Base-by-base conservation (phyloP, 176 grass and related monocot genomes). In the Ensete ventricosum region DNA sequence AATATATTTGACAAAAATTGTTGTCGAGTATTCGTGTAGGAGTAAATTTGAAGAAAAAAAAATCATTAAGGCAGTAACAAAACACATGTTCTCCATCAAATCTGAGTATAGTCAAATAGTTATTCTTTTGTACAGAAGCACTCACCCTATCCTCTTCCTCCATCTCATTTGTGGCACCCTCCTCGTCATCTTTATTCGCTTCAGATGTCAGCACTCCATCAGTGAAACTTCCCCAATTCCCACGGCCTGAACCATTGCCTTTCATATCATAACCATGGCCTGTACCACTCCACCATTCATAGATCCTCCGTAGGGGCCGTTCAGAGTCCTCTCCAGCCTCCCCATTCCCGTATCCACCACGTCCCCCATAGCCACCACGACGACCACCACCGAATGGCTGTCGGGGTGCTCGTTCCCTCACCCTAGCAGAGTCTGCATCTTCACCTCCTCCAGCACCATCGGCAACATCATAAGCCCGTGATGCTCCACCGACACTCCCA, bases 101-200 rank as follows among this genome's bases (percentile, higher is more conserved):
- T 43, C 34, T 5, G 34, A 6, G 34, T 43, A 34, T 5, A 43
- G 4, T 43, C 34, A 43, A 43, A 43, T 43, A 43, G 34, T 43
- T 43, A 43, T 43, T 43, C 34, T 43, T 25, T 13, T 51, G 26
- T 53, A 70, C 10, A 51, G 13, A 79, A 43, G 4, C 7, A 71
- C 21, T 9, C 10, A 79, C 77, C 77, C 71, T 70, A 69, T 79
- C 66, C 65, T 79, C 77, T 69, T 79, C 77, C 58, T 70, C 66
- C 11, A 9, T 14, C 11, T 63, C 74, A 64, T 76, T 76, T 63
- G 27, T 26, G 16, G 24, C 50, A 11, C 51, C 77, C 49, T 67
- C 75, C 9, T 57, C 54, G 75, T 29, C 34, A 16, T 71, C 77
- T 66, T 79, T 79, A 50, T 51, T 48, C 19, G 49, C 64, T 27